A percentile compares a stretch with the other conserved stretches of the same genome.
Conservation (phyloP, 2,329 filamentous ascomycete genomes). For the Ophiocordyceps camponoti-rufipedis region DNA sequence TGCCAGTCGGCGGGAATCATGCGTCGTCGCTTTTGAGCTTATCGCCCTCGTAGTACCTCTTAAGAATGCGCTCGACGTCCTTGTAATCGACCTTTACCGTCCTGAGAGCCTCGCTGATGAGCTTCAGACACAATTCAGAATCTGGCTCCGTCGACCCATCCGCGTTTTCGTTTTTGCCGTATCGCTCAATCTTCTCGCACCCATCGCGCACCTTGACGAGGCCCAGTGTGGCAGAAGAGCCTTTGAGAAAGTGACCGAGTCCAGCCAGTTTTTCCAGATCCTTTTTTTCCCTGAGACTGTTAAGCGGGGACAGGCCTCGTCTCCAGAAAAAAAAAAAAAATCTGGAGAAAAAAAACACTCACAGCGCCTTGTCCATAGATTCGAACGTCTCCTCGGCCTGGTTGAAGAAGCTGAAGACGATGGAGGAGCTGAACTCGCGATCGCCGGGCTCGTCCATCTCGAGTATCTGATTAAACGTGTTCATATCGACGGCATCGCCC, state of each 20-base stretch:
- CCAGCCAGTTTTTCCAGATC: constrained; percentile 61
- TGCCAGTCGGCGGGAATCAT: not conserved
- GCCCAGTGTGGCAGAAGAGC: constrained; percentile 85
- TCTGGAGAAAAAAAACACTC: constrained; percentile 20
- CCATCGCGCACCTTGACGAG: constrained; percentile 78
- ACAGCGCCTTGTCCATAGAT: constrained; percentile 74
- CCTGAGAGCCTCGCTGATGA: constrained; percentile 51
- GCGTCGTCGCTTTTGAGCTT: constrained; percentile 4
- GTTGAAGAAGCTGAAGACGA: constrained; percentile 84
- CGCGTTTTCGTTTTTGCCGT: constrained; percentile 65
- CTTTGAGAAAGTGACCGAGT: constrained; percentile 92
- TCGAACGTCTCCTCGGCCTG: constrained; percentile 76
- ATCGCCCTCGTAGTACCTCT: constrained; percentile 37
- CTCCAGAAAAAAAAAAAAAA: too few relatives aligned
- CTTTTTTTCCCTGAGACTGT: constrained; percentile 34
- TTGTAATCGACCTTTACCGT: constrained; percentile 60
- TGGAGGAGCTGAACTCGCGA: constrained; percentile 71
- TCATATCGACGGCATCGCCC: constrained; percentile 57
- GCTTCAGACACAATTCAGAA: constrained; percentile 46
- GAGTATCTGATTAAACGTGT: constrained; percentile 84
- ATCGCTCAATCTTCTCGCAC: constrained; percentile 94
- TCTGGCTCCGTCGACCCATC: constrained; percentile 52
- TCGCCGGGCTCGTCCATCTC: constrained; percentile 94
- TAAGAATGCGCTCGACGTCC: constrained; percentile 53
- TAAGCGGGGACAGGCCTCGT: too few relatives aligned